Base-by-base conservation (phyloP, 2,329 filamentous ascomycete species). In the Penicillium decumbens region DNA sequence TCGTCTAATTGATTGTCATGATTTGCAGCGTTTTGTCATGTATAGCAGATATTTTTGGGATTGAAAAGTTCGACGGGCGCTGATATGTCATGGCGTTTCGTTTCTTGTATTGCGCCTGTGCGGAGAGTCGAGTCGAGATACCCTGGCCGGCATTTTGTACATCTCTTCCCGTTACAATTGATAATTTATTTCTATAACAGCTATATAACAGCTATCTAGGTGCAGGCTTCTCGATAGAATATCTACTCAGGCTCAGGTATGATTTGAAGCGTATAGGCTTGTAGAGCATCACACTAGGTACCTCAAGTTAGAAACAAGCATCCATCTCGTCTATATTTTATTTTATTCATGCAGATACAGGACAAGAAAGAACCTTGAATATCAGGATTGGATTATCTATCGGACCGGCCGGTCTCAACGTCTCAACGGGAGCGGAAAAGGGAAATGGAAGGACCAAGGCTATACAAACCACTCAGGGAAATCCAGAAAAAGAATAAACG, bases 321-420 rank as follows among this genome's bases (percentile, higher is more conserved):
- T 24, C 37, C 38, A n/a, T 40, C 7, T 41, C n/a, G 18, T 39
- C 25, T 33, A 24, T 38, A 12, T 33, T 28, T 29, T 24, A 37
- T 27, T 24, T 41, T 15, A 12, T 40, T 23, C 38, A 13, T 18
- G 23, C 25, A 15, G 30, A 49, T 44, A 43, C 41, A 32, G 18
- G n/a, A 24, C 9, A 42, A 25, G 8, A 25, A 12, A 29, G 13
- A 18, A 41, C 24, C 33, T 37, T 37, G 43, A 33, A 50, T 33
- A 38, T 55, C 55, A 43, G 47, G 35, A 52, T 56, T 59, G 55
- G 50, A 60, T 61, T 61, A 61, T 61, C 57, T 61, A 61, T 61
- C 57, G 59, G 57, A 61, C 59, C 56, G 59, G 59, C 59, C 57
- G 59, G 58, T 51, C 59, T 60, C 52, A 60, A 57, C 41, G 49